These are phyloP conservation scores for Trichophyton simii DNA, from an alignment of 2,329 filamentous ascomycete genomes.

Conservation along the genomic window DNA sequence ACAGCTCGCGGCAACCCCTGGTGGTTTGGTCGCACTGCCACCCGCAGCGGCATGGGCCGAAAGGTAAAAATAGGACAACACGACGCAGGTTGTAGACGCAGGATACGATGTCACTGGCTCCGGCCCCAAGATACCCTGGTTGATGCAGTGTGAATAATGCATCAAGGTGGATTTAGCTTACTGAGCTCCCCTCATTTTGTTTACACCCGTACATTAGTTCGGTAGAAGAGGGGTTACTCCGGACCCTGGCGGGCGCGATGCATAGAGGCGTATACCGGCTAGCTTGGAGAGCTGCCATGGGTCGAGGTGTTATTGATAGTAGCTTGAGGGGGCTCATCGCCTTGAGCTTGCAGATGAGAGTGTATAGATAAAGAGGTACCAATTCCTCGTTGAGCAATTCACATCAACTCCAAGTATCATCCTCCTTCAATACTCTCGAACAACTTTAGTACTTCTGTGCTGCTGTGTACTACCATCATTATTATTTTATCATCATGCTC, in stretches of 20 bases:
- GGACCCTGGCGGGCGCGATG: not conserved
- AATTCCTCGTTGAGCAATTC: not conserved
- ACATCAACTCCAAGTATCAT: not conserved
- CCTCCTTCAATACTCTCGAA: not conserved
- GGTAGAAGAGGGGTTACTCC: not conserved
- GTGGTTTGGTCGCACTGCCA: constrained; percentile 1
- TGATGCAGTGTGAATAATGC: not conserved
- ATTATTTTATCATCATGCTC: not conserved
- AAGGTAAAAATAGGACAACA: not conserved
- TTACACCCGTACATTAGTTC: not conserved
- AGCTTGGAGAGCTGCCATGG: not conserved
- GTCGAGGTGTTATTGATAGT: not conserved
- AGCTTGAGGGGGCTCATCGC: not conserved
- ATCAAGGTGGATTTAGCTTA: not conserved
- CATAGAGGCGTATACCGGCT: not conserved
- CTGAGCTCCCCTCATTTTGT: not conserved
- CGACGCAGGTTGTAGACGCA: not conserved
- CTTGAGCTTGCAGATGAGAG: not conserved
- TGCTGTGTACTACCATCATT: too few relatives aligned
- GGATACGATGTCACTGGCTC: not conserved
- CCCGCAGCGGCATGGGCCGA: constrained; percentile 2
- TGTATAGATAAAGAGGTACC: not conserved
- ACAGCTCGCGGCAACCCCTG: not conserved
- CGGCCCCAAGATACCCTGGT: not conserved
- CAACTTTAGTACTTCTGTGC: too few relatives aligned